phyloP scores from a whole-genome alignment of 768 basidiomycete species.

The Boletus subparvulus region DNA sequence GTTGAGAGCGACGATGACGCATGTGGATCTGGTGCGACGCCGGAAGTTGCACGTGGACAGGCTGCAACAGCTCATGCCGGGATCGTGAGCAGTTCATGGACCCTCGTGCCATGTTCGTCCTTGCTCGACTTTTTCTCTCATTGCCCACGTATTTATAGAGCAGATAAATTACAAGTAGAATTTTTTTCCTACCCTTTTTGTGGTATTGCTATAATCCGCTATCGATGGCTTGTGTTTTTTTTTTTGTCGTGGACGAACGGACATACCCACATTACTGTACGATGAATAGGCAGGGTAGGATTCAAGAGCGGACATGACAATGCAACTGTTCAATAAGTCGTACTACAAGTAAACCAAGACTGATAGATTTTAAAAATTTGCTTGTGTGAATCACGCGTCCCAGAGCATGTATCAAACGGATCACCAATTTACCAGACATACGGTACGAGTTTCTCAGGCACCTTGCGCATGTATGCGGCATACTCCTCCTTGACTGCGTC shows the following conservation, averaged over 20 bases:
- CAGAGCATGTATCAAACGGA: background rate
- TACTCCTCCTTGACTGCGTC: conserved; percentile 8
- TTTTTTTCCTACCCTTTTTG: background rate
- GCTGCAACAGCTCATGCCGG: conserved; percentile 43
- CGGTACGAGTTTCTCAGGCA: conserved; percentile 13
- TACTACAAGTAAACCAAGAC: too few relatives aligned
- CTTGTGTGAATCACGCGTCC: too few relatives aligned
- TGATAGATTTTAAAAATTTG: too few relatives aligned
- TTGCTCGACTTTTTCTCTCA: background rate
- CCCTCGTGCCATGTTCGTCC: background rate
- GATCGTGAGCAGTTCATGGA: background rate
- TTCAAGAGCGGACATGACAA: too few relatives aligned
- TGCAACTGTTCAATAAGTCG: too few relatives aligned
- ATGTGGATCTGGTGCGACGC: conserved; percentile 55
- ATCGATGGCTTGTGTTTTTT: background rate
- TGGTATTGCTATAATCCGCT: background rate
- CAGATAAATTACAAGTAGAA: conserved; percentile 5
- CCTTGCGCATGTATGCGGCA: conserved; percentile 9
- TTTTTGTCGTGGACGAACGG: background rate
- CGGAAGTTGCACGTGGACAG: conserved; percentile 51
- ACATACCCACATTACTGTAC: conserved; percentile 7
- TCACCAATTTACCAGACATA: background rate
- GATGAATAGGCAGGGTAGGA: background rate
- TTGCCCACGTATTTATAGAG: conserved; percentile 8
- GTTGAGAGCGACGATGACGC: conserved; percentile 49